These are phyloP conservation scores for Rhodotorula graminis DNA, from an alignment of 768 basidiomycete species.

Conservation along the genomic window DNA sequence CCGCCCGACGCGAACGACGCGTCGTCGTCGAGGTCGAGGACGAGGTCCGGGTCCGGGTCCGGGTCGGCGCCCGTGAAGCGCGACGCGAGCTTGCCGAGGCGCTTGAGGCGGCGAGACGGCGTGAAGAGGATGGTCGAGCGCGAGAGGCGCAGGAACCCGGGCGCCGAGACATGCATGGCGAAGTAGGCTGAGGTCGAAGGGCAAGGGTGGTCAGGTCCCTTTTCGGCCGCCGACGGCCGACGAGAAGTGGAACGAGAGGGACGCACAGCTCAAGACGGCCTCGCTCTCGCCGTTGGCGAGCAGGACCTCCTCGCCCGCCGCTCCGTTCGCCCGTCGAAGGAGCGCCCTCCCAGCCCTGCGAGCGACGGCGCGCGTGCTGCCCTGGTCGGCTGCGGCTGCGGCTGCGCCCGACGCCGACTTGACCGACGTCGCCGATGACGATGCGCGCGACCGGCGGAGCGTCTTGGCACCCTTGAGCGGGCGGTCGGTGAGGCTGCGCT, in stretches of 20 bases:
- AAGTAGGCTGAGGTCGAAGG: conserved; percentile 15
- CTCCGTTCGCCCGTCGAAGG: neutral
- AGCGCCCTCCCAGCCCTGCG: neutral
- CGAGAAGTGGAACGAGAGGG: neutral
- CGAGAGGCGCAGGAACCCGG: conserved; percentile 20
- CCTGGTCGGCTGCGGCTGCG: neutral
- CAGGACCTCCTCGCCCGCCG: neutral
- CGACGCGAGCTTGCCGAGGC: conserved; percentile 11
- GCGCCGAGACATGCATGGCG: conserved; percentile 19
- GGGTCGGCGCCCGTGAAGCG: neutral
- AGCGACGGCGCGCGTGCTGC: neutral
- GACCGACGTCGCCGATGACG: neutral
- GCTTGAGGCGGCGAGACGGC: conserved; percentile 10
- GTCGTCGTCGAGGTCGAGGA: neutral
- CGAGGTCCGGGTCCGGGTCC: neutral
- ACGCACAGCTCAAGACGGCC: neutral
- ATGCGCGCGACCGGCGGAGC: neutral
- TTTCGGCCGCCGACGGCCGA: neutral
- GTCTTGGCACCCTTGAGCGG: conserved; percentile 22
- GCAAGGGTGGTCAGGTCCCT: too few species aligned
- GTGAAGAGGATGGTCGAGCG: conserved; percentile 4
- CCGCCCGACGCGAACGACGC: neutral
- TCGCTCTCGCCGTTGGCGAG: neutral
- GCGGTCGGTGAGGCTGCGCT: conserved; percentile 3
- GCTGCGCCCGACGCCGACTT: neutral